Evolutionary conservation across 805 yeast species (phyloP).

Genomic region (Ogataea pini): DNA sequence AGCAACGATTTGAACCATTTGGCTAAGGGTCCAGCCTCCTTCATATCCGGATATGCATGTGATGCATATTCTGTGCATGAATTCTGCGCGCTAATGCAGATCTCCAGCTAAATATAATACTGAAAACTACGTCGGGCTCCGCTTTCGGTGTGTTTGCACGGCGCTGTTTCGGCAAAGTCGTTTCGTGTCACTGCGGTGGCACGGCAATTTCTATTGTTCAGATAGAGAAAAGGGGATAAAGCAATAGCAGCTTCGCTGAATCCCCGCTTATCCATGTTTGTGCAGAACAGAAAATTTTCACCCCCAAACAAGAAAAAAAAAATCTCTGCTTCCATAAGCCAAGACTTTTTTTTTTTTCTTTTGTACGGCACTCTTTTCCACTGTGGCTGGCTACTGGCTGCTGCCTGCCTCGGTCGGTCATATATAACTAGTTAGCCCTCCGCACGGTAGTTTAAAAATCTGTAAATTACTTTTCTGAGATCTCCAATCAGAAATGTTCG

Average conservation of each 20-base stretch:
- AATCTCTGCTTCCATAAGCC: neutral
- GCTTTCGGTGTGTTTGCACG: neutral
- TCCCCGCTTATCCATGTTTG: neutral
- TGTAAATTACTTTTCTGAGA: neutral
- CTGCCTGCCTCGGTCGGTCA: neutral
- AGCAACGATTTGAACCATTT: neutral
- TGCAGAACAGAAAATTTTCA: constrained; percentile 1
- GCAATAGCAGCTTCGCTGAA: neutral
- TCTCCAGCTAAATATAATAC: neutral
- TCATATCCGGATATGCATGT: neutral
- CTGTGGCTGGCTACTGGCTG: no score
- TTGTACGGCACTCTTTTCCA: neutral
- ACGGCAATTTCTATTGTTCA: neutral
- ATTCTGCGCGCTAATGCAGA: no score
- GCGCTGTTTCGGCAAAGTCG: constrained; percentile 1
- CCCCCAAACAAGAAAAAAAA: neutral
- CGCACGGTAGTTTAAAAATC: no score
- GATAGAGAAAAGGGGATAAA: neutral
- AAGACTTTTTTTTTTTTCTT: neutral
- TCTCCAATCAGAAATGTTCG: constrained; percentile 2
- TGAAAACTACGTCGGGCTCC: neutral
- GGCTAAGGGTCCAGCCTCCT: neutral
- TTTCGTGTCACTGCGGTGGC: neutral
- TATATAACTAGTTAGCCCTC: neutral
- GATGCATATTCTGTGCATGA: neutral